Conservation (phyloP, 2,329 filamentous ascomycete species). For the Pseudogymnoascus sp. region DNA sequence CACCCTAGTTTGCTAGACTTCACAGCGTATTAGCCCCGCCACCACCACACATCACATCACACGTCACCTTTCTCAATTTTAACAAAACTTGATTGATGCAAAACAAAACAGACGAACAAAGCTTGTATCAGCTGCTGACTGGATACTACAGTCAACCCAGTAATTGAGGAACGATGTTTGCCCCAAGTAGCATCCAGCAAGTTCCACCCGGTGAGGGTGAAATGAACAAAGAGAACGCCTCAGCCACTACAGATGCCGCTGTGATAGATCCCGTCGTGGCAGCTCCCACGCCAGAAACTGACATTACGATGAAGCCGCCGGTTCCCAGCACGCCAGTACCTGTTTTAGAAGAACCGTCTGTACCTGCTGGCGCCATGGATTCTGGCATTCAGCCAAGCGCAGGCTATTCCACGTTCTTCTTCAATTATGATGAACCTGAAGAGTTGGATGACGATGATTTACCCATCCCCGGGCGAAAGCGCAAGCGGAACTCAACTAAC, state of each 20-base stretch:
- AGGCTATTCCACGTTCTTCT: conserved; percentile 18
- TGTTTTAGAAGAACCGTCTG: not conserved
- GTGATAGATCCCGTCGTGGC: not conserved
- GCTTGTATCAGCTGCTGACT: not conserved
- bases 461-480: conserved; percentile 43
- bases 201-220: not conserved
- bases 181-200: not conserved
- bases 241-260: not conserved
- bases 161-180: not conserved
- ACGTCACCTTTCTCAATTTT: not conserved
- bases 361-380: not conserved
- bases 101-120: not conserved
- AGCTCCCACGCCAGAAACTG: not conserved
- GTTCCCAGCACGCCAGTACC: not conserved
- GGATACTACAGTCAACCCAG: not conserved
- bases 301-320: not conserved
- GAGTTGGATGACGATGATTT: conserved; percentile 31
- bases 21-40: not conserved
- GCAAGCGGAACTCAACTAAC: conserved; percentile 47
- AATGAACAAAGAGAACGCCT: not conserved
- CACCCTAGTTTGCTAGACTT: not conserved
- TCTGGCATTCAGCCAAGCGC: not conserved
- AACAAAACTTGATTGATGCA: not conserved
- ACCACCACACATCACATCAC: not conserved
- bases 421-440: conserved; percentile 24